Evolutionary conservation across 1,284 basidiomycete species (phyloP).

Genomic region (Boletus austroedulis): DNA sequence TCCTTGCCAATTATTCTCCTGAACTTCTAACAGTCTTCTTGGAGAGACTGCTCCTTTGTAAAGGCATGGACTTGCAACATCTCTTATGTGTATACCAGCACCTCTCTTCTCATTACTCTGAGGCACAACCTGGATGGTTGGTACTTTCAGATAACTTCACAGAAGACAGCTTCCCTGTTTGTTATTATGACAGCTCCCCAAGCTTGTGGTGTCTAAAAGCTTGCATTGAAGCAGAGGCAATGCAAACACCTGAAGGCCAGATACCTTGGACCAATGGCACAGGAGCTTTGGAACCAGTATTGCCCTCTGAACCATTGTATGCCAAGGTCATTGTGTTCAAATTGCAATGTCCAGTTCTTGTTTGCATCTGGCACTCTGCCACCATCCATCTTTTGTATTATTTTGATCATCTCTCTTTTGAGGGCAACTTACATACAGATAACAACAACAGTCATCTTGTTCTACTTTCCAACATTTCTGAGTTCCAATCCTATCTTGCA

Average conservation of each 20-base stretch:
- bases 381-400: neutral
- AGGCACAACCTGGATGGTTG: neutral
- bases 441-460: too few species aligned
- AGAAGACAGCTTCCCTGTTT: conserved; percentile 3
- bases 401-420: neutral
- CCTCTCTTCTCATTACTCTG: neutral
- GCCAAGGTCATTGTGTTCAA: neutral
- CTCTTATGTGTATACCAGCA: neutral
- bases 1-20: neutral
- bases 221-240: neutral
- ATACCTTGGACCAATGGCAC: neutral
- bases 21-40: neutral
- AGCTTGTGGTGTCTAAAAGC: neutral
- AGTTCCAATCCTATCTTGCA: too few species aligned
- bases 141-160: conserved; percentile 21
- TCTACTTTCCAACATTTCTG: too few species aligned
- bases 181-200: neutral
- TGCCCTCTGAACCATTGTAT: neutral
- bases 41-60: neutral
- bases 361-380: neutral
- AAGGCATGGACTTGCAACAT: neutral
- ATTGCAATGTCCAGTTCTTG: neutral
- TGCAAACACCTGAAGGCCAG: neutral
- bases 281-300: too few species aligned
- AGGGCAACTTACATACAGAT: too few species aligned